These are phyloP conservation scores for Delonix regia DNA, from an alignment of 306 rosid species.

Conservation along the genomic window DNA sequence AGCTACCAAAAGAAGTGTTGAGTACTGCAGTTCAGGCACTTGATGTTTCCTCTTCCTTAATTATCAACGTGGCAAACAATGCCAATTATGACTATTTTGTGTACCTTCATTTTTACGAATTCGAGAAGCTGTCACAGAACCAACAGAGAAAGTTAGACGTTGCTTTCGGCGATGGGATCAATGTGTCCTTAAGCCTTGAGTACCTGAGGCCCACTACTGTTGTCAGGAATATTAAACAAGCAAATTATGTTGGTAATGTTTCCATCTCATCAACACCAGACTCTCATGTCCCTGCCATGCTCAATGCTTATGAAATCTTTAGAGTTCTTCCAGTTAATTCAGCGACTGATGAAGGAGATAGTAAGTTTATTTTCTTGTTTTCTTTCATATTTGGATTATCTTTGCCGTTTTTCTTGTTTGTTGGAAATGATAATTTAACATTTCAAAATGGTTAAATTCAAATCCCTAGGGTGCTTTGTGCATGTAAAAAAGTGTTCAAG, in stretches of 20 bases:
- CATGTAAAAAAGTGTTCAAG: too few relatives aligned
- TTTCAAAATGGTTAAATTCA: background rate
- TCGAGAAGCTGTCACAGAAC: background rate
- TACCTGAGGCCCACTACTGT: background rate
- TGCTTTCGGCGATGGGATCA: background rate
- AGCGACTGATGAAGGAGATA: background rate
- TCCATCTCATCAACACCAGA: background rate
- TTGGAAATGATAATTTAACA: background rate
- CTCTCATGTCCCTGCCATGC: background rate
- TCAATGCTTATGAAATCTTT: conserved; percentile 1
- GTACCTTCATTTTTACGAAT: conserved; percentile 29
- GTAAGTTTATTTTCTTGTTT: background rate
- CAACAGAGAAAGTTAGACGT: background rate
- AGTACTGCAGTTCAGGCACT: background rate
- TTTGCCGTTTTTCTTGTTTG: too few relatives aligned
- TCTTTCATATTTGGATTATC: too few relatives aligned
- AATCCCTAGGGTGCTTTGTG: too few relatives aligned
- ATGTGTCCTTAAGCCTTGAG: background rate
- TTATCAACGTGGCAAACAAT: background rate
- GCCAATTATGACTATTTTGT: background rate
- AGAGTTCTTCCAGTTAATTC: background rate
- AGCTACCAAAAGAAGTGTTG: conserved; percentile 28
- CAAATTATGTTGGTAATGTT: background rate
- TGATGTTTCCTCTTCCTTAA: background rate
- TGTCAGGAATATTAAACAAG: background rate